A percentile compares a stretch with the other conserved stretches of the same genome.
Evolutionary conservation across 768 basidiomycete species (phyloP).

Genomic region (Symmetrospora coprosmae): DNA sequence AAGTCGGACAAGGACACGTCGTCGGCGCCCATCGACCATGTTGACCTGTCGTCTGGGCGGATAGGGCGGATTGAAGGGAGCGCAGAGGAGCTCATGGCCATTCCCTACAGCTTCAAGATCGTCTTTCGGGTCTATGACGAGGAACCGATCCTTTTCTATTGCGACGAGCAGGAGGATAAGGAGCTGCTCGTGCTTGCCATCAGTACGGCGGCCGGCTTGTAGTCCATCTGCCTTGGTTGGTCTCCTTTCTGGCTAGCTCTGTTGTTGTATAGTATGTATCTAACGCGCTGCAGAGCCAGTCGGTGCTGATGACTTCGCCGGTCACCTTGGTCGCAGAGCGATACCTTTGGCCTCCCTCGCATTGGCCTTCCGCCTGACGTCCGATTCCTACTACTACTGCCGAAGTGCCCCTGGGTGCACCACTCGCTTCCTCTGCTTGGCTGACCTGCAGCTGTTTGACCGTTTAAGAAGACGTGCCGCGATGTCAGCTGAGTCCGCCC

Average conservation of each 20-base stretch:
- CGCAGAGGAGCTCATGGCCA: slow-evolving; percentile 16
- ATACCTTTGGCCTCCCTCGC: too few relatives aligned
- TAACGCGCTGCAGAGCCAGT: neutral
- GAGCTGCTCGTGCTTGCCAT: neutral
- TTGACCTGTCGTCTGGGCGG: neutral
- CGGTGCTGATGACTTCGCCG: too few relatives aligned
- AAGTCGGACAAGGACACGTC: slow-evolving; percentile 18
- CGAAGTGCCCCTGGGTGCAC: too few relatives aligned
- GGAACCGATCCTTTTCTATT: slow-evolving; percentile 21
- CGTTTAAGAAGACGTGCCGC: too few relatives aligned
- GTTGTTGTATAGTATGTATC: neutral
- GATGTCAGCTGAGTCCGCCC: too few relatives aligned
- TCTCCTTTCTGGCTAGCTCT: neutral
- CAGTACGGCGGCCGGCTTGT: neutral
- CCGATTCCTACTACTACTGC: too few relatives aligned
- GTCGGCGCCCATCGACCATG: neutral
- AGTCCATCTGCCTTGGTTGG: neutral
- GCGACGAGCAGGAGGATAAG: slow-evolving; percentile 20
- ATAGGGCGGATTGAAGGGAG: neutral
- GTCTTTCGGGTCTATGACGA: slow-evolving; percentile 15
- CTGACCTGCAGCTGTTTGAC: too few relatives aligned
- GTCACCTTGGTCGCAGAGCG: too few relatives aligned
- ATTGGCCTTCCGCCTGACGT: too few relatives aligned
- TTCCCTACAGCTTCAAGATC: slow-evolving; percentile 20
- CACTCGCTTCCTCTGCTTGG: too few relatives aligned